Evolutionary conservation across 2,329 filamentous ascomycete genomes (phyloP), one percentile per base, ranked within the genome.

Genomic region (Alternaria infectoria): DNA sequence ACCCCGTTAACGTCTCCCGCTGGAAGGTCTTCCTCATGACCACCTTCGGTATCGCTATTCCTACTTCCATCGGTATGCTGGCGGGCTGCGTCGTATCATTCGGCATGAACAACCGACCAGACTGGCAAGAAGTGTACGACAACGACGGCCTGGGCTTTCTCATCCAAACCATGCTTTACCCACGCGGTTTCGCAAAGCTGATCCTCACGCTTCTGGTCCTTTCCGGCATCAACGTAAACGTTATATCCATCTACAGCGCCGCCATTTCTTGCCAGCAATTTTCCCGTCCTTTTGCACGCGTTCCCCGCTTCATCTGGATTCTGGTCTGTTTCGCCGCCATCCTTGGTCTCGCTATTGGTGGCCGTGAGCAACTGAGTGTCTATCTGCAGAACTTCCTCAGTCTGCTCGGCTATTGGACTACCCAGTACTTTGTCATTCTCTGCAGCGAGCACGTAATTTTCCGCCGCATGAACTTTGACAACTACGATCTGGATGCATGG

Each of bases 261-360:
- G 82, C 82, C 3, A 76, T 85, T 12, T 80, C 80, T 19, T 80
- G 83, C 65, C 82, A 84, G 74, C 80, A 84, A 68, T 82, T 86
- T 67, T 80, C 82, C 25, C 79, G 82, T 57, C 81, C 81, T 25
- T 81, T 82, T 40, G 82, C 84, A n/a, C 84, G 83, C 15, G 83
- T 87, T 44, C 86, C 84, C 25, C 84, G 83, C 49, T 81, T 83
- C 65, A 76, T 84, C 66, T 85, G 83, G 83, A 82, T 81, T 6
- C 58, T 83, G 30, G 40, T 82, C 4, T 81, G 81, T 66, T 82
- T 83, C 50, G 77, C 81, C 21, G 79, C 81, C 5, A 80, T 83
- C 54, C 74, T 82, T 15, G 80, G 80, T 23, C 75, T 84, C 17
- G 81, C 82, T 4, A 76, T 84, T 15, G 81, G 79, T 11, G 83